A percentile compares a stretch with the other conserved stretches of the same genome.
Evolutionary conservation across 2,329 filamentous ascomycete genomes (phyloP).

Genomic region (Sporothrix dimorphospora): DNA sequence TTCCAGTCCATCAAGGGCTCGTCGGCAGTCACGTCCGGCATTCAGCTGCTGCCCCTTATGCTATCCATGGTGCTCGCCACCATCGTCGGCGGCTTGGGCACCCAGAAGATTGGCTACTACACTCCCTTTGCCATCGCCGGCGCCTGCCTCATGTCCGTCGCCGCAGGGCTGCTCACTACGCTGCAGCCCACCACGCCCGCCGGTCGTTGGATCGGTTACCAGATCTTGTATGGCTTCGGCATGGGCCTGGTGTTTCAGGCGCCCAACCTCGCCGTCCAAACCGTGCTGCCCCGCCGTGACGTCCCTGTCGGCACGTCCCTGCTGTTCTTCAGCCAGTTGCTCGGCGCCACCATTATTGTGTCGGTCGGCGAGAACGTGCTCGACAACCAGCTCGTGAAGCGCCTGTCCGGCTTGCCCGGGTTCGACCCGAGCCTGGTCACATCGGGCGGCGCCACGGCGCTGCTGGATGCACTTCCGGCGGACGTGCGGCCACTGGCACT

Average conservation of each 20-base stretch:
- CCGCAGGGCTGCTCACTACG: conserved; percentile 47
- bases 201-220: conserved; percentile 46
- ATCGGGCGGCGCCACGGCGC: conserved; percentile 33
- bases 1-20: conserved; percentile 50
- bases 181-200: conserved; percentile 42
- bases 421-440: conserved; percentile 30
- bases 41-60: conserved; percentile 47
- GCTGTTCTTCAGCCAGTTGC: conserved; percentile 50
- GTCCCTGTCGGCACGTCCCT: conserved; percentile 49
- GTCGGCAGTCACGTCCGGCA: conserved; percentile 46
- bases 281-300: conserved; percentile 47
- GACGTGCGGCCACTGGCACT: neutral
- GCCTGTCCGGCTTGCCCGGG: conserved; percentile 40
- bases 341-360: conserved; percentile 52
- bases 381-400: conserved; percentile 44
- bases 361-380: conserved; percentile 52
- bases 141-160: conserved; percentile 43
- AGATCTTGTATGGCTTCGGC: conserved; percentile 50
- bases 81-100: conserved; percentile 44
- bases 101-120: conserved; percentile 49
- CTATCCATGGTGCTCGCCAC: conserved; percentile 47
- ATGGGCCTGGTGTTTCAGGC: conserved; percentile 50
- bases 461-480: conserved; percentile 41
- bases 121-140: conserved; percentile 49
- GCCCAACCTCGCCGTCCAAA: conserved; percentile 51